Evolutionary conservation across 2,329 filamentous ascomycete species (phyloP).

Genomic region (Alternaria hordeiaustralica): DNA sequence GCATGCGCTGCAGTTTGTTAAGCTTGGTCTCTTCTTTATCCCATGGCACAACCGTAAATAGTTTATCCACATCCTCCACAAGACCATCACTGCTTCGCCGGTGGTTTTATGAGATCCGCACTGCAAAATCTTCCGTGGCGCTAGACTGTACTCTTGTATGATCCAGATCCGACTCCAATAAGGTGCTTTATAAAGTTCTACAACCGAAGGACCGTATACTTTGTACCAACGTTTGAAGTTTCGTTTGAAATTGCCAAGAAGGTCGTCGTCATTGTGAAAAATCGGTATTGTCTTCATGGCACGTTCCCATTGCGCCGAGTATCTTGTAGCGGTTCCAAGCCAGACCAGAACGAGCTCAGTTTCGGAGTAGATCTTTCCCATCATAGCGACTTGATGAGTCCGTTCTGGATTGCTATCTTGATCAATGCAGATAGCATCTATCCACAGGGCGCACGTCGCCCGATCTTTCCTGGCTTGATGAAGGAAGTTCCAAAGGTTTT

Average conservation of each 20-base stretch:
- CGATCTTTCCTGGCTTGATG: not conserved
- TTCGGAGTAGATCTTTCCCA: constrained; percentile 1
- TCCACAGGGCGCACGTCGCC: not conserved
- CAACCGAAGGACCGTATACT: rapidly evolving
- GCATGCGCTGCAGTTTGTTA: no score
- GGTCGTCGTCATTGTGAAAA: not conserved
- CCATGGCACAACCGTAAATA: no score
- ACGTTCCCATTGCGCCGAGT: no score
- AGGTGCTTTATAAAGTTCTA: rapidly evolving
- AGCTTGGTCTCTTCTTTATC: no score
- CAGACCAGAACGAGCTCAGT: not conserved
- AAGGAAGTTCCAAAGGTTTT: not conserved
- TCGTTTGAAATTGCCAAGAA: no score
- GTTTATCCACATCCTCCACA: no score
- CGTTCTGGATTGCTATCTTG: not conserved
- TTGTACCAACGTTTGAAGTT: no score
- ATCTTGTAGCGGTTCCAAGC: not conserved
- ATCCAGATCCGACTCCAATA: not conserved
- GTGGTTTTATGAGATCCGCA: not conserved
- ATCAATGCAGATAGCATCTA: constrained; percentile 4
- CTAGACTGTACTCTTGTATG: not conserved
- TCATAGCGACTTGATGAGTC: constrained; percentile 5
- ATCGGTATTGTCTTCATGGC: no score
- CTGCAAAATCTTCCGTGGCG: not conserved
- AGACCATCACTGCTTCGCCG: no score